Base-by-base conservation (phyloP, 441 rosid species). In the Omphalea diandra region DNA sequence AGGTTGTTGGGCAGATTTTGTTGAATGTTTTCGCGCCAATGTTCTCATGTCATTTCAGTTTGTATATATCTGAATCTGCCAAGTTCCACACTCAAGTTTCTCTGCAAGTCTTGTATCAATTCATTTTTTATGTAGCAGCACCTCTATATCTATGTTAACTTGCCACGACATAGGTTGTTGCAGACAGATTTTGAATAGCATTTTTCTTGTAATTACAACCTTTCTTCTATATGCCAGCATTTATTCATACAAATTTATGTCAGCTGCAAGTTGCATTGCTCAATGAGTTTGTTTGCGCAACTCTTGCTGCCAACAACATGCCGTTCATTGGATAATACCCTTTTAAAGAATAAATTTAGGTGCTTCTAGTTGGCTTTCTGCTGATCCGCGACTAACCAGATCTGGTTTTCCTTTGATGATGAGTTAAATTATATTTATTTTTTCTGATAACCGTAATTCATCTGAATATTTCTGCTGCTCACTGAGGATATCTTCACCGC, bases 101-200 rank as follows among this genome's bases (percentile, higher is more conserved):
- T 67, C 68, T 36, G 27, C 27, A 32, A 24, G 54, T 43, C 75
- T 8, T 73, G 76, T 75, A 79, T 68, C 71, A 32, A 22, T 73
- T 76, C 57, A 75, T 80, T 75, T 76, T n/a, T 56, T 72, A 72
- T 60, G 66, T 63, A 26, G 77, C 77, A 47, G 75, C 65, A 33
- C 12, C 68, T 29, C 15, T 20, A 52, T 43, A 33, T 66, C 31
- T 38, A 58, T 67, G 44, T 70, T 33, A 65, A 57, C 65, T 47
- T 44, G n/a, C 55, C 59, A 38, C 36, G 32, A 60, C 67, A 22
- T 57, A 60, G 59, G 80, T 22, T 47, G 70, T 8, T 41, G 59
- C 53, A 40, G 27, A 64, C 27, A 26, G 69, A 32, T 73, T 63
- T 75, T 75, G 67, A 69, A 54, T 29, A 32, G 63, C 46, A 65